These are phyloP conservation scores for Rhizoctonia solani DNA, from an alignment of 1,284 basidiomycete genomes.

Conservation along the genomic window DNA sequence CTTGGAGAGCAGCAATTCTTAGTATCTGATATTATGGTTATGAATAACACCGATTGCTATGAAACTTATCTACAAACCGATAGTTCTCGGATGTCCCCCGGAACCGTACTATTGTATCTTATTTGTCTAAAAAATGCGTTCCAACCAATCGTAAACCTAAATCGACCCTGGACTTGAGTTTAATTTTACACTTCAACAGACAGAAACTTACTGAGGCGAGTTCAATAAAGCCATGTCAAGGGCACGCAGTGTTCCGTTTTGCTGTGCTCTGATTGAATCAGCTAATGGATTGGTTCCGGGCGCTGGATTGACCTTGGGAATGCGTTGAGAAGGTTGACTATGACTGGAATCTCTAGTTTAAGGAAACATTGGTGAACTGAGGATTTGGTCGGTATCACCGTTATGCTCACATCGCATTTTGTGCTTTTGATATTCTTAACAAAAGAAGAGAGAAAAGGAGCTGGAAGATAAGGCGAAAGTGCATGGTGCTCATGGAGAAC, in stretches of 20 bases:
- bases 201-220: conserved; percentile 8
- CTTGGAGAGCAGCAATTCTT: conserved; percentile 23
- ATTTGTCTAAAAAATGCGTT: conserved; percentile 20
- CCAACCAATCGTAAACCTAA: conserved; percentile 18
- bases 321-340: conserved; percentile 18
- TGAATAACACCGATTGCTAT: background rate
- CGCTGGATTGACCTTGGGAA: conserved; percentile 11
- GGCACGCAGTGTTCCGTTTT: conserved; percentile 26
- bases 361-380: background rate
- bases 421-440: background rate
- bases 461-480: background rate
- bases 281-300: conserved; percentile 15
- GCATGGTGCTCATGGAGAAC: too few species aligned
- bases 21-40: conserved; percentile 13
- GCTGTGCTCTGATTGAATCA: conserved; percentile 1
- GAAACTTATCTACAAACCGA: background rate
- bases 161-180: background rate
- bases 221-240: conserved; percentile 26
- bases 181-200: background rate
- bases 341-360: background rate
- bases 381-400: too few species aligned
- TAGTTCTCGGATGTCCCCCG: conserved; percentile 31
- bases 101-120: conserved; percentile 27
- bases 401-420: conserved; percentile 4
- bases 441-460: background rate